phyloP scores from a whole-genome alignment of 768 basidiomycete genomes.

The Termitomyces sp. region DNA sequence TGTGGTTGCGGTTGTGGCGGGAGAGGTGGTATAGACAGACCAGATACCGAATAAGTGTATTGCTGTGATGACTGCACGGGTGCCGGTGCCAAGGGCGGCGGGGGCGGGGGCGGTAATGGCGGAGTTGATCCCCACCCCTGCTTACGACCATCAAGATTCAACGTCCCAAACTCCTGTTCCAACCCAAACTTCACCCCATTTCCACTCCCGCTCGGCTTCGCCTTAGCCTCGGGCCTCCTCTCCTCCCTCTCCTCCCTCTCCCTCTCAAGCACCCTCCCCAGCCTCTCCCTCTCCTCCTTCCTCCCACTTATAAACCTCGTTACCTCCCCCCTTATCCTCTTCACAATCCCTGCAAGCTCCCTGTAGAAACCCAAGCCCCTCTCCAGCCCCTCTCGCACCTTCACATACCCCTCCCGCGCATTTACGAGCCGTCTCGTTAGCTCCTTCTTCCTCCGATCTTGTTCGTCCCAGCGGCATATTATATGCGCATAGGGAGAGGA shows the following conservation, averaged over 20 bases:
- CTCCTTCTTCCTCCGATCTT: background rate
- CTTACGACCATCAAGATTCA: conserved; percentile 12
- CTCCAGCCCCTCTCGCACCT: conserved; percentile 77
- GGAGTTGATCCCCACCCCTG: conserved; percentile 13
- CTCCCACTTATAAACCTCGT: conserved; percentile 59
- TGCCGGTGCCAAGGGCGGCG: conserved; percentile 8
- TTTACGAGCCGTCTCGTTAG: conserved; percentile 56
- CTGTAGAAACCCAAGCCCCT: conserved; percentile 89
- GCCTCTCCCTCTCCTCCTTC: conserved; percentile 59
- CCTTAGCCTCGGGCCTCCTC: conserved; percentile 37
- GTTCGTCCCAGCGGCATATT: background rate
- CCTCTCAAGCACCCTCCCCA: conserved; percentile 66
- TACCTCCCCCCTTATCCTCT: conserved; percentile 51
- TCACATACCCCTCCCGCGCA: conserved; percentile 82
- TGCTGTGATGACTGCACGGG: conserved; percentile 3
- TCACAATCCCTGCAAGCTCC: conserved; percentile 63
- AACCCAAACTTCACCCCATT: conserved; percentile 15
- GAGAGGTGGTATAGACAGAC: conserved; percentile 14
- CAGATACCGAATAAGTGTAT: conserved; percentile 12
- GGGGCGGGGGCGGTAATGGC: conserved; percentile 11
- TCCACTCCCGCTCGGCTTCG: conserved; percentile 36
- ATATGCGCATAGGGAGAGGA: background rate
- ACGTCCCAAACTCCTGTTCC: conserved; percentile 7
- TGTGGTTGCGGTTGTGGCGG: conserved; percentile 15
- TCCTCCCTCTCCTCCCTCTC: conserved; percentile 47